These are phyloP conservation scores for Centaurea solstitialis DNA, from an alignment of 129 eudicot genomes.

Conservation along the genomic window DNA sequence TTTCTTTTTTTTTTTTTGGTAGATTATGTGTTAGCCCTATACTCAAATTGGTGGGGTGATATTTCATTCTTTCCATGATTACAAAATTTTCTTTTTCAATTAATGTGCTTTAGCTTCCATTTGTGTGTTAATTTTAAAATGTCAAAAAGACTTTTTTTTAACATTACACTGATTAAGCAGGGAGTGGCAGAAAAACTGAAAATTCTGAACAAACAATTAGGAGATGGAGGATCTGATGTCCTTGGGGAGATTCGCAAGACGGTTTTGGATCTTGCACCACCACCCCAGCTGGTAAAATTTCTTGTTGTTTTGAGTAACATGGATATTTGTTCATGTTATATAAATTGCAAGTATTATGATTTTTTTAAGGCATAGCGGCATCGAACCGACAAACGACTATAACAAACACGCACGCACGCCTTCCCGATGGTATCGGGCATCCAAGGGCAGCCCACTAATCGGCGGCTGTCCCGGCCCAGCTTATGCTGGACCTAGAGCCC, in stretches of 20 bases:
- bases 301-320: not conserved
- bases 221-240: conserved; percentile 54
- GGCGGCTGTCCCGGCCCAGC: no score
- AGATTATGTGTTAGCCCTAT: no score
- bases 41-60: no score
- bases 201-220: conserved; percentile 57
- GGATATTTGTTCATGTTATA: conserved; percentile 6
- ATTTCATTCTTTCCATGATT: no score
- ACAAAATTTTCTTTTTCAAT: not conserved
- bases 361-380: not conserved
- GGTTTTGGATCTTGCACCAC: conserved; percentile 80
- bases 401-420: no score
- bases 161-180: conserved; percentile 41
- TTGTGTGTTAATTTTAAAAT: not conserved
- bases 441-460: no score
- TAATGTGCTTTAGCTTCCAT: not conserved
- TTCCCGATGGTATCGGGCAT: no score
- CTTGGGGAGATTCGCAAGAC: conserved; percentile 87
- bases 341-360: not conserved
- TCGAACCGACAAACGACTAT: no score
- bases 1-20: no score
- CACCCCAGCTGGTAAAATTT: conserved; percentile 78
- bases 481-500: no score
- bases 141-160: conserved; percentile 3
- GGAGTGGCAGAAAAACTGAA: conserved; percentile 70